Evolutionary conservation across 345 rosid genomes (phyloP), one percentile per base, ranked within the genome.

Genomic region (Citrus hindsii): DNA sequence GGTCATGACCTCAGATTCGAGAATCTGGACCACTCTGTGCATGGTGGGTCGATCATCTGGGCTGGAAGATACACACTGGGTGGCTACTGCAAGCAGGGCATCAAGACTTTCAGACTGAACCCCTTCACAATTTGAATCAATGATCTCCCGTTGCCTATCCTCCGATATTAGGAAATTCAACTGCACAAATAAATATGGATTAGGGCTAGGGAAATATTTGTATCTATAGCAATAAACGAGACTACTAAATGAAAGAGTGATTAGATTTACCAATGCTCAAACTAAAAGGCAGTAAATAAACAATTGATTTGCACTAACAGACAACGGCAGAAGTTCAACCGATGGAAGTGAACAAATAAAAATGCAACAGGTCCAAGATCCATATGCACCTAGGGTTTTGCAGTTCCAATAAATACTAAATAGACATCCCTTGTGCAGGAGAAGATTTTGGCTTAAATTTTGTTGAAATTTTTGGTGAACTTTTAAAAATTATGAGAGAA

Each of bases 1-100:
- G 79, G 98, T 94, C 98, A 94, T 94, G 74, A 94, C 97, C 80
- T 92, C 99, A 32, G 99, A 92, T 84, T 94, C 98, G 18, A 96
- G 95, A 71, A 92, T 80, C 78, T 96, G 99, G 40, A 94, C 92
- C 70, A 96, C 97, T 83, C 97, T 87, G 85, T 96, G 99, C 98
- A 94, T 96, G 80, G 94, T 91, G 68, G 97, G 99, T 59, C 99
- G 88, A 73, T 94, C 97, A 69, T 94, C 97, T 7, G 99, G 94
- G 81, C 72, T 83, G 1, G 96, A 86, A 77, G 94, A 91, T 42
- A 94, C 91, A 27, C 99, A 96, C 25, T 89, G 94, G 74, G 82
- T 90, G 64, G 98, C 98, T 78, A 96, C 86, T 12, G 91, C 83
- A 63, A 96, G 94, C 83, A 96, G 87, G 32, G 94, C 96, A 80